These are phyloP conservation scores for Globisporangium polare DNA, from an alignment of 352 stramenopile species.

Conservation along the genomic window DNA sequence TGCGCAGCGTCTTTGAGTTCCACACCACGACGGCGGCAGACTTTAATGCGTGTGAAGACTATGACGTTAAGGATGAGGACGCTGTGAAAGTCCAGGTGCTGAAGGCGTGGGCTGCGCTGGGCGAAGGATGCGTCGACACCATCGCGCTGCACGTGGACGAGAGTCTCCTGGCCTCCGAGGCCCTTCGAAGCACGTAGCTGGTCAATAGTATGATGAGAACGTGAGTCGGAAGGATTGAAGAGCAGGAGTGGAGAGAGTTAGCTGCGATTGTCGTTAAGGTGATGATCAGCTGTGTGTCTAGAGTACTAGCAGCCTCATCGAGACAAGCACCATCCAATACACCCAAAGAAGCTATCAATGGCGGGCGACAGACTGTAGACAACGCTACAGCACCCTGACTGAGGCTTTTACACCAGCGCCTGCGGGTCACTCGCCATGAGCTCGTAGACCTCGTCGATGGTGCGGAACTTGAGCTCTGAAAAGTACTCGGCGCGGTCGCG, in stretches of 20 bases:
- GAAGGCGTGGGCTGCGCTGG: not conserved
- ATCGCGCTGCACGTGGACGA: not conserved
- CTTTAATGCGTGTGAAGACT: not conserved
- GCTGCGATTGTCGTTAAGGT: too few relatives aligned
- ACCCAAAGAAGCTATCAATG: too few relatives aligned
- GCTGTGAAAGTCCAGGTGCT: not conserved
- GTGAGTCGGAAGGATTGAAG: too few relatives aligned
- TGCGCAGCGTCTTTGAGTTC: not conserved
- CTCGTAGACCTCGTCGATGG: conserved; percentile 21
- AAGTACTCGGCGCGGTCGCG: conserved; percentile 30
- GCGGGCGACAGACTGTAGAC: too few relatives aligned
- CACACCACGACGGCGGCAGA: not conserved
- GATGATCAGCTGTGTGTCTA: too few relatives aligned
- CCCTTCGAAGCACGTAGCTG: too few relatives aligned
- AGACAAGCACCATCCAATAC: too few relatives aligned
- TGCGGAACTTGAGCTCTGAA: conserved; percentile 19
- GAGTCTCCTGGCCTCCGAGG: too few relatives aligned
- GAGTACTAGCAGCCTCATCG: too few relatives aligned
- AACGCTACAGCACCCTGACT: too few relatives aligned
- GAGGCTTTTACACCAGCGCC: not conserved
- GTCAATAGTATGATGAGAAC: too few relatives aligned
- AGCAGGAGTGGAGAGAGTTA: too few relatives aligned
- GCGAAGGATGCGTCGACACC: not conserved
- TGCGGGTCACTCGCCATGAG: conserved; percentile 18
- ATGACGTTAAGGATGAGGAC: not conserved